Base-by-base conservation (phyloP, 768 basidiomycete species). In the Rhodotorula graminis region DNA sequence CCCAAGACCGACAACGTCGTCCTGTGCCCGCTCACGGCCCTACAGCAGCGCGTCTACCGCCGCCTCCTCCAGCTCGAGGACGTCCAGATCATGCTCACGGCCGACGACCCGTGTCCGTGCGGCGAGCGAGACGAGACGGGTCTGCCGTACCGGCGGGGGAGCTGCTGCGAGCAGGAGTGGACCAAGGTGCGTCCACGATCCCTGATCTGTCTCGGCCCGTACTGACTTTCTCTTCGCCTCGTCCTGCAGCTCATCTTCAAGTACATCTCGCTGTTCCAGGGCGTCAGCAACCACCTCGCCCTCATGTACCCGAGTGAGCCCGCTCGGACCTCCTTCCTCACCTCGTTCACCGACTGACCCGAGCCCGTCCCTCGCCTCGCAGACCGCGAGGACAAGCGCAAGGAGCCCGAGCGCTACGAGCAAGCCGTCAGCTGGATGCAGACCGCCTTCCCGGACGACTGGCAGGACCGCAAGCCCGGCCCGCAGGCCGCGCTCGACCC, bases 1-100 rank as follows among this genome's bases (percentile, higher is more conserved):
- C 84, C 84, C 72, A 99, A 99, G 83, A 85, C 85, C 0, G 95
- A 99, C 76, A 84, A 92, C 78, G 90, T 97, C 23, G 92, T 96
- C 11, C 95, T 97, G 78, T 99, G 95, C 78, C 94, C 93, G 25
- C 82, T 98, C 61, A 90, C 90, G 0, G 69, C 82, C 0, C 84
- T 82, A 49, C 94, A 96, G 81, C 85, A 87, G 42, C 78, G 80
- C 25, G 90, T 88, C 1, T 75, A 75, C 65, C 53, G 53, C 11
- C 52, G 64, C 37, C 60, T 73, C 23, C 64, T 69, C 59, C 81
- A 80, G n/a, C 86, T 85, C 76, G 83, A 84, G 12, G 84, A 86
- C 11, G 86, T 96, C 16, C 87, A 90, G 77, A 87, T 88, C 72
- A 82, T 96, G 63, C 81, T 93, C 31, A 83, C 83, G 27, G 88